Evolutionary conservation across 352 stramenopile genomes (phyloP).

Genomic region (Aphanomyces invadans): DNA sequence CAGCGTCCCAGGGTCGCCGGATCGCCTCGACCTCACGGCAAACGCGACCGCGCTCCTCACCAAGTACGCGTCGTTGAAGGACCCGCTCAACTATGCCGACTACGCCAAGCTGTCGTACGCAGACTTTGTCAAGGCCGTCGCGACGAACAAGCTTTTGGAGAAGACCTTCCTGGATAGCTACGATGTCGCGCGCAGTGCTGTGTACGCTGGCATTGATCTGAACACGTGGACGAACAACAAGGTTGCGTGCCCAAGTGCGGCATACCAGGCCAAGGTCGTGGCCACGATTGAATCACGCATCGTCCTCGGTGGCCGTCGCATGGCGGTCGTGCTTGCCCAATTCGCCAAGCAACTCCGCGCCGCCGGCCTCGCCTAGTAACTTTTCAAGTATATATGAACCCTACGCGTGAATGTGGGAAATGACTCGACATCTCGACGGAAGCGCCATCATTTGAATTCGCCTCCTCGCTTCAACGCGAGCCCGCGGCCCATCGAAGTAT

Average conservation of each 20-base stretch:
- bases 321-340: constrained; percentile 38
- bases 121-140: constrained; percentile 34
- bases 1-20: constrained; percentile 17
- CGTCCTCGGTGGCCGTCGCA: constrained; percentile 41
- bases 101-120: constrained; percentile 36
- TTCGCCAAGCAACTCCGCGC: constrained; percentile 1
- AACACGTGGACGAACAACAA: constrained; percentile 27
- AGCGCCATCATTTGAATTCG: no score
- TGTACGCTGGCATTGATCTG: constrained; percentile 40
- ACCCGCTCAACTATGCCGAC: constrained; percentile 38
- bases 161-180: constrained; percentile 40
- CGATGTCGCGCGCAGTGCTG: constrained; percentile 33
- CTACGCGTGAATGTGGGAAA: no score
- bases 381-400: no score
- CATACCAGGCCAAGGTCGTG: constrained; percentile 34
- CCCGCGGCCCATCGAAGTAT: no score
- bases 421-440: no score
- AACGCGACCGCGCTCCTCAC: constrained; percentile 45
- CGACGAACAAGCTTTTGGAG: constrained; percentile 29
- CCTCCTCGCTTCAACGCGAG: no score
- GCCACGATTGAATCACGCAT: constrained; percentile 43
- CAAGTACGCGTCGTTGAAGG: constrained; percentile 24
- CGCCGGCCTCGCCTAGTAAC: not conserved
- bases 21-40: constrained; percentile 19
- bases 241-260: constrained; percentile 37